Conservation (phyloP, 1,139 yeast genomes). For the Blastobotrys aristatus region DNA sequence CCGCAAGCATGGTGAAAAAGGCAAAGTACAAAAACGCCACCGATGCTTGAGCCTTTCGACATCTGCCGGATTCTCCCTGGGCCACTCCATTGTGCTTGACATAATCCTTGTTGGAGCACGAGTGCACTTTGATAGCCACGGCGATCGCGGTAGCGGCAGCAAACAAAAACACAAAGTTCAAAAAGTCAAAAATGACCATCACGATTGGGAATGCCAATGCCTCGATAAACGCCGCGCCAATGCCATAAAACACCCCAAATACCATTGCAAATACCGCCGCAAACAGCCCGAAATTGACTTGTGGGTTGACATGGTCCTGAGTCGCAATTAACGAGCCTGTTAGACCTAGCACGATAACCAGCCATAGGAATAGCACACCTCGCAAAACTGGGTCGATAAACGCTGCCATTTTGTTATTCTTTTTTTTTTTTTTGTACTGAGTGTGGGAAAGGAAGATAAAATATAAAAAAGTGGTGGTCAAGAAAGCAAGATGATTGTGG, state of each 20-base stretch:
- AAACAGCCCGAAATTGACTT: slow-evolving; percentile 82
- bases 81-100: slow-evolving; percentile 58
- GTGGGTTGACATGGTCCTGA: slow-evolving; percentile 53
- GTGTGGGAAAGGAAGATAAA: neutral
- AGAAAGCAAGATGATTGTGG: slow-evolving; percentile 8
- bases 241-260: slow-evolving; percentile 74
- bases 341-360: slow-evolving; percentile 75
- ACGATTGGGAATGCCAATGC: slow-evolving; percentile 85
- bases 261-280: slow-evolving; percentile 81
- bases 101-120: slow-evolving; percentile 68
- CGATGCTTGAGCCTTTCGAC: slow-evolving; percentile 93
- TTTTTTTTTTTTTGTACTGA: neutral
- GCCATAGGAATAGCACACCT: slow-evolving; percentile 64
- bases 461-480: slow-evolving; percentile 2
- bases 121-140: slow-evolving; percentile 79
- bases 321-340: slow-evolving; percentile 80
- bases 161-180: slow-evolving; percentile 86
- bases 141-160: slow-evolving; percentile 94
- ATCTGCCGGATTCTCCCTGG: slow-evolving; percentile 74
- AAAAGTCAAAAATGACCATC: slow-evolving; percentile 68
- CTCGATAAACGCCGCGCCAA: slow-evolving; percentile 69
- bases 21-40: slow-evolving; percentile 88
- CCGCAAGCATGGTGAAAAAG: slow-evolving; percentile 67
- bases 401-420: slow-evolving; percentile 38
- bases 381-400: slow-evolving; percentile 75